Percentiles rank a stretch among this genome's conserved stretches.
Conservation (phyloP, 768 basidiomycete species). For the Mrakia blollopis region DNA sequence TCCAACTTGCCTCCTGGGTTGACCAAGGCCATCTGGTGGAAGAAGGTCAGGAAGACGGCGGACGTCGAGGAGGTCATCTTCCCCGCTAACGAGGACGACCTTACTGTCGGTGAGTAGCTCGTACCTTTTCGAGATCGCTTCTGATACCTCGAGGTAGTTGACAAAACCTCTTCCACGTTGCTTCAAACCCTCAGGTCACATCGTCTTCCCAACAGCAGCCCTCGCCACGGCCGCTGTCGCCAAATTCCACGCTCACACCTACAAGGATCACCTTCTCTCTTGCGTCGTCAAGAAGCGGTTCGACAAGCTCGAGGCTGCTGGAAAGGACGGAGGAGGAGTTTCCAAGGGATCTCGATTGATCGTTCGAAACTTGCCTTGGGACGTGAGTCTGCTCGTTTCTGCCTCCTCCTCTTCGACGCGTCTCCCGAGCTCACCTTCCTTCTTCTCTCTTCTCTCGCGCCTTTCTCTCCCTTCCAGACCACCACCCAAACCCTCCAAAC, state of each 20-base stretch:
- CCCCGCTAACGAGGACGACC: slow-evolving; percentile 51
- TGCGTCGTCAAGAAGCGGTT: slow-evolving; percentile 81
- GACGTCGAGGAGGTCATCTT: slow-evolving; percentile 54
- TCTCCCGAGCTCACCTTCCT: neutral
- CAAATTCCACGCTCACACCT: slow-evolving; percentile 87
- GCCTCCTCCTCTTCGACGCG: neutral
- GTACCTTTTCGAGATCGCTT: neutral
- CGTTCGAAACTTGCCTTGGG: slow-evolving; percentile 79
- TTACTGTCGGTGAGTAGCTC: slow-evolving; percentile 53
- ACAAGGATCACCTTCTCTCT: slow-evolving; percentile 80
- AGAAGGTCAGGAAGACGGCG: slow-evolving; percentile 71
- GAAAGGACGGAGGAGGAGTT: slow-evolving; percentile 46
- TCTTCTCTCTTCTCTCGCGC: neutral
- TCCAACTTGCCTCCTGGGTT: slow-evolving; percentile 43
- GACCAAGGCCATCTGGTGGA: slow-evolving; percentile 47
- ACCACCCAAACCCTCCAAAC: slow-evolving; percentile 79
- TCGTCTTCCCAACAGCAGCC: slow-evolving; percentile 64
- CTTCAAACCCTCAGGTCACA: slow-evolving; percentile 53
- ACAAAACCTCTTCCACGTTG: neutral
- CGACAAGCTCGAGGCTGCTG: slow-evolving; percentile 52
- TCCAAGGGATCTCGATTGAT: slow-evolving; percentile 77
- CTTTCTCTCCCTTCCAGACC: slow-evolving; percentile 48
- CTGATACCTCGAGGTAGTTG: neutral
- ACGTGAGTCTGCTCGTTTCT: slow-evolving; percentile 41
- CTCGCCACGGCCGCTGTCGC: slow-evolving; percentile 64